phyloP scores from a whole-genome alignment of 2,329 filamentous ascomycete species.

The Sphaerulina populicola region DNA sequence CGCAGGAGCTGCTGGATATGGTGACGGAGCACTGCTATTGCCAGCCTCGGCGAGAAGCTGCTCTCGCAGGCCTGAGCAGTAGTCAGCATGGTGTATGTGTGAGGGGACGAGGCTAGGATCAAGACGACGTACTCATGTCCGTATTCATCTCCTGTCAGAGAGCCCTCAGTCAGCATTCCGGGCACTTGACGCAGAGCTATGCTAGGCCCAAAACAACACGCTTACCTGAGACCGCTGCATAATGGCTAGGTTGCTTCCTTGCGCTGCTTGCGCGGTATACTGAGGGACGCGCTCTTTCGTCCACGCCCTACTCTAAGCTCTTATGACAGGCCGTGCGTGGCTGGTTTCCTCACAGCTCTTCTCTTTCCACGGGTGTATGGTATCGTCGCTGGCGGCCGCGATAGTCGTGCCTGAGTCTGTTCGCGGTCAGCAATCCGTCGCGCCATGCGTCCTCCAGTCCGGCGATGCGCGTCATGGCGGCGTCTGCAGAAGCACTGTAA shows the following conservation, averaged over 20 bases:
- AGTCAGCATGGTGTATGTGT: constrained; percentile 9
- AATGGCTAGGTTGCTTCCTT: background rate
- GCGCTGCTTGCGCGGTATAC: background rate
- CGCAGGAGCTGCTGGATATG: constrained; percentile 34
- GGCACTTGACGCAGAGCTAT: background rate
- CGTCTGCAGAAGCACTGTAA: background rate
- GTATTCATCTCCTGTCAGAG: constrained; percentile 26
- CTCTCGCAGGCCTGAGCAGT: constrained; percentile 50
- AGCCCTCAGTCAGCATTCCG: constrained; percentile 15
- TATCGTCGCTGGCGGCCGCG: background rate
- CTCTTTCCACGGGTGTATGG: background rate
- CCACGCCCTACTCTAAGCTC: background rate
- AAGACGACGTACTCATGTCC: constrained; percentile 37
- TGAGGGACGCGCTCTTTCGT: background rate
- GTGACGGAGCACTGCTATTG: constrained; percentile 32
- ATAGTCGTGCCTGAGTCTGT: background rate
- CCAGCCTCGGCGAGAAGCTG: constrained; percentile 50
- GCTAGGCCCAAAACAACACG: constrained; percentile 21
- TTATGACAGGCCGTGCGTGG: background rate
- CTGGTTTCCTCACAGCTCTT: background rate
- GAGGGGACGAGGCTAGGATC: background rate
- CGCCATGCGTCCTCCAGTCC: background rate
- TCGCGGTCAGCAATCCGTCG: background rate
- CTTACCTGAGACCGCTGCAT: constrained; percentile 48
- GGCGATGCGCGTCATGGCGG: background rate